These are phyloP conservation scores for Coemansia sp. DNA, from an alignment of 192 early-diverging fungal genomes.

Conservation along the genomic window DNA sequence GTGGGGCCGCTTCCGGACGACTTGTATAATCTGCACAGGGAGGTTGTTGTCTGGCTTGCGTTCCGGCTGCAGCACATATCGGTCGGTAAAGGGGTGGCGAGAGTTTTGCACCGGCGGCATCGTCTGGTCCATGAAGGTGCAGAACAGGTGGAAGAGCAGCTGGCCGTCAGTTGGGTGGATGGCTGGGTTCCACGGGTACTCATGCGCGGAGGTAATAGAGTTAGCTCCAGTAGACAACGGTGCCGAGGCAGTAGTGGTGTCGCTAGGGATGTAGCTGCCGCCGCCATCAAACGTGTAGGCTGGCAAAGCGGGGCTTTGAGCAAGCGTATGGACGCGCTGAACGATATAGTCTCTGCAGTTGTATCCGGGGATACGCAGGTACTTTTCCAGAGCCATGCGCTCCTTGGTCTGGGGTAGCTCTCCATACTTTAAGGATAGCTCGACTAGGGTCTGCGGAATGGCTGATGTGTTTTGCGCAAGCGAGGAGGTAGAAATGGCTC, in stretches of 20 bases:
- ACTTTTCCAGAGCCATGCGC: constrained; percentile 57
- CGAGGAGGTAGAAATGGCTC: constrained; percentile 1
- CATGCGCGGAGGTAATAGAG: background rate
- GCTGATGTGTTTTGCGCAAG: constrained; percentile 8
- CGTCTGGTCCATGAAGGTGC: constrained; percentile 61
- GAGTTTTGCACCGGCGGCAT: constrained; percentile 56
- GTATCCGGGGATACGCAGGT: constrained; percentile 47
- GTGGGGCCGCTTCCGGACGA: constrained; percentile 54
- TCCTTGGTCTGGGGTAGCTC: constrained; percentile 47
- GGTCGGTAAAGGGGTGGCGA: constrained; percentile 61
- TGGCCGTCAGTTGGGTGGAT: constrained; percentile 60
- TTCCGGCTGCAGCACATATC: constrained; percentile 58
- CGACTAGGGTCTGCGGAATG: constrained; percentile 42
- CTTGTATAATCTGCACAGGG: constrained; percentile 61
- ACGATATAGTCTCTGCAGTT: constrained; percentile 48
- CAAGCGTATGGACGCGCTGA: constrained; percentile 43
- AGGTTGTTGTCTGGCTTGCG: constrained; percentile 54
- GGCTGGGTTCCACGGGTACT: constrained; percentile 33
- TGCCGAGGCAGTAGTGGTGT: background rate
- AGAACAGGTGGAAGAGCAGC: constrained; percentile 66
- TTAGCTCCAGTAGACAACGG: too few relatives aligned
- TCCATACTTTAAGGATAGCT: constrained; percentile 43
- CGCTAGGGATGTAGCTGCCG: constrained; percentile 18
- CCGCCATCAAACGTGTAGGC: constrained; percentile 50
- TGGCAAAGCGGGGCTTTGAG: constrained; percentile 45